Conservation (phyloP, 345 rosid species). For the Eucalyptus cladocalyx region DNA sequence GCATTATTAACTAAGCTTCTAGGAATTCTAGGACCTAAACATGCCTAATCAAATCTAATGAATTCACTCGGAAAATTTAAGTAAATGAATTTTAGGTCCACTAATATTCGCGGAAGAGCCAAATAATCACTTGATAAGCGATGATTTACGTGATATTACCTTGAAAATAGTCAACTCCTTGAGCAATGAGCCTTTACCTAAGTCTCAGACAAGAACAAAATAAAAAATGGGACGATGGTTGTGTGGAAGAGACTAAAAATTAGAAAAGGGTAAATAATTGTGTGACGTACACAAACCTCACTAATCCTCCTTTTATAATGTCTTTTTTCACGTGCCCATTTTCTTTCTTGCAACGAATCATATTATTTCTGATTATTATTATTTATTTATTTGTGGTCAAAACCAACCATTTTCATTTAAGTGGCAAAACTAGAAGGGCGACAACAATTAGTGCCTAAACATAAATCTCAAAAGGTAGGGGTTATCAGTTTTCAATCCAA, state of each 20-base stretch:
- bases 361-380: not conserved
- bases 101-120: no score
- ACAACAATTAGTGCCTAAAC: no score
- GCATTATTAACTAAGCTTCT: not conserved
- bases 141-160: not conserved
- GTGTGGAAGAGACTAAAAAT: not conserved
- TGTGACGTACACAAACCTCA: not conserved
- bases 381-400: no score
- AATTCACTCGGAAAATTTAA: not conserved
- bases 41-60: not conserved
- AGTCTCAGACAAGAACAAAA: not conserved
- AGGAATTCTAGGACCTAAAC: not conserved
- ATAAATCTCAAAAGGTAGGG: no score
- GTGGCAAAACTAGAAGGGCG: no score
- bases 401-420: no score
- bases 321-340: not conserved
- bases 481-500: accelerated
- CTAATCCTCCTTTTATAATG: not conserved
- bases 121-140: not conserved
- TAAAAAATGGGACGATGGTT: not conserved
- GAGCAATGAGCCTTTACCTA: not conserved
- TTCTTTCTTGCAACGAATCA: not conserved
- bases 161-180: not conserved
- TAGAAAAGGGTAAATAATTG: not conserved
- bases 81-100: not conserved